Base-by-base conservation (phyloP, 2,329 filamentous ascomycete species). In the Colletotrichum navitas region DNA sequence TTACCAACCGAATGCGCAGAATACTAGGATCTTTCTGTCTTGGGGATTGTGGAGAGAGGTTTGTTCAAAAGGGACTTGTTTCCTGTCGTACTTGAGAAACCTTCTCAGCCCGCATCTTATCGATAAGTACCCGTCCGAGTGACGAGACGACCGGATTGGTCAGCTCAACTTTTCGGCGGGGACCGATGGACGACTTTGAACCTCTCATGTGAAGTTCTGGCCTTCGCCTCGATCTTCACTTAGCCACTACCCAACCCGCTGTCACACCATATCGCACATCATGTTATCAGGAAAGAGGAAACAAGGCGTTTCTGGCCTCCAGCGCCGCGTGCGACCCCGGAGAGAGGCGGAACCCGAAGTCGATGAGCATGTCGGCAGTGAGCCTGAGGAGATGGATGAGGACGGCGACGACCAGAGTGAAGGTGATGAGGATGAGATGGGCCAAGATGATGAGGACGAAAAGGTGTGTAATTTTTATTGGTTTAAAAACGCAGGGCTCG, bases 311-410 rank as follows among this genome's bases (percentile, higher is more conserved):
- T 51, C 55, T 10, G 72, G 69, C 12, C 76, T 85, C 29, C 82
- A 83, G 73, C 80, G 80, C 73, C 81, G 83, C n/a, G 78, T 85
- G 68, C 80, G 80, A 64, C 80, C 81, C 24, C 76, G 77, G 11
- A 78, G 77, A 45, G 81, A 80, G 18, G 80, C 83, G 11, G 80
- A 83, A 14, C 80, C 72, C 2, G 74, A 73, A 32, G 41, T 68
- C 14, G 71, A 73, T 45, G 62, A 72, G 36, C 60, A 66, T 36
- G 6, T 47, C 49, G 66, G 67, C 56, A 72, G 70, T 63, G 70
- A 66, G 56, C 62, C 66, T 47, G 58, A 72, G 26, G 61, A 72
- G 54, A 32, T 47, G 39, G 47, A 49, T n/a, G 60, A 39, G 36
- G 54, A 71, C 29, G 58, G 39, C 12, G 59, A 69, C 49, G 65